phyloP scores from a whole-genome alignment of 1,284 basidiomycete species.

The Pulchroboletus neoregius region DNA sequence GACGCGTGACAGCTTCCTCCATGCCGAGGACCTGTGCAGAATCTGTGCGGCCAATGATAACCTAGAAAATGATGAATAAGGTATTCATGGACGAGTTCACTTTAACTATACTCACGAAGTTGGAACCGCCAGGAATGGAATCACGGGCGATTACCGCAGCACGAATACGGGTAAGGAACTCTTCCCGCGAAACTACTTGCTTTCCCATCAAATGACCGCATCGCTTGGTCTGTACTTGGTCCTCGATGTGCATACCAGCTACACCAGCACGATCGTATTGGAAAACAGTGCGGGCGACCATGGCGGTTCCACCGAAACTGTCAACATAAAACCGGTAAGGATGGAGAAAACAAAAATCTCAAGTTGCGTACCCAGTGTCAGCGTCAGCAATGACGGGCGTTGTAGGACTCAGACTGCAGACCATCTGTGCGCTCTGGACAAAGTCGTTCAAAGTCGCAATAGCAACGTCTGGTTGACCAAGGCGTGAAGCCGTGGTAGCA shows the following conservation, averaged over 20 bases:
- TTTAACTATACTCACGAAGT: slow-evolving; percentile 50
- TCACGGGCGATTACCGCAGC: slow-evolving; percentile 73
- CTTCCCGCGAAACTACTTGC: slow-evolving; percentile 68
- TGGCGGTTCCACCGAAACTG: slow-evolving; percentile 73
- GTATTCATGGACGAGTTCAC: not conserved
- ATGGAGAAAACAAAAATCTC: not conserved
- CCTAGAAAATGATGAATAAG: slow-evolving; percentile 33
- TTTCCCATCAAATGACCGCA: slow-evolving; percentile 81
- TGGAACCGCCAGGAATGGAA: slow-evolving; percentile 65
- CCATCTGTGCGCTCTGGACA: slow-evolving; percentile 60
- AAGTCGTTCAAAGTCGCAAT: slow-evolving; percentile 81
- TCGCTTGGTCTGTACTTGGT: slow-evolving; percentile 80
- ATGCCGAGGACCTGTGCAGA: slow-evolving; percentile 76
- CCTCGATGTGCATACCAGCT: slow-evolving; percentile 77
- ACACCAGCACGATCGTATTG: slow-evolving; percentile 71
- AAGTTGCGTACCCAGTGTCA: slow-evolving; percentile 59
- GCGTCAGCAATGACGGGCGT: slow-evolving; percentile 78
- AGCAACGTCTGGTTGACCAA: slow-evolving; percentile 76
- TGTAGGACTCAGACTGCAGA: slow-evolving; percentile 59
- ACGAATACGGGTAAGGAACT: slow-evolving; percentile 71
- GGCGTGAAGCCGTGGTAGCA: slow-evolving; percentile 71
- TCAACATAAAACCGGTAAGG: not conserved
- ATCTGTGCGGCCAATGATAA: slow-evolving; percentile 81
- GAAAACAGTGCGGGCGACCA: slow-evolving; percentile 72
- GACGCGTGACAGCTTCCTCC: slow-evolving; percentile 70